Base-by-base conservation (phyloP, 257 asterid species). In the Ophiorrhiza pumila region DNA sequence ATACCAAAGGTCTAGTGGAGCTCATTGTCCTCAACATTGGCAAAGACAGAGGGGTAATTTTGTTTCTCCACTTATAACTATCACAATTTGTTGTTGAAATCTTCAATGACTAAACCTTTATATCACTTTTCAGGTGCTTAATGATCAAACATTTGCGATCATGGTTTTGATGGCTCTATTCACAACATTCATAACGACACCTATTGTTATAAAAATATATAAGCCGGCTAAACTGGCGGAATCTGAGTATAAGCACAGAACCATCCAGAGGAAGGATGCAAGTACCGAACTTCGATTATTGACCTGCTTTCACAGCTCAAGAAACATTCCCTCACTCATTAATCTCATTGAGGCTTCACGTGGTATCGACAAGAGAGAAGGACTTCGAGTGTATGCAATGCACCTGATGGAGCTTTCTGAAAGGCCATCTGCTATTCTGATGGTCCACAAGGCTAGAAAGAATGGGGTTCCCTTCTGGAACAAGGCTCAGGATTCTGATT, bases 171-270 rank as follows among this genome's bases (percentile, higher is more conserved):
- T 86, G 94, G 94, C 90, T 9, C 49, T 88, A 50, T 83, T 86
- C 87, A 88, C 94, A 0, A 84, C 94, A 5, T 86, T 86, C 63
- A 83, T 88, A 7, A 88, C 90, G 0, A 88, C 91, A 0, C 94
- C 94, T 0, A 62, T 71, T 0, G 91, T 86, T 0, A 64, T 75
- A 25, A 69, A 82, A 10, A 55, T 81, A 20, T 88, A 86, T 77
- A 84, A 81, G 79, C 94, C 94, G 0, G 91, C 91, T 4, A 79
- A 82, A 17, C 43, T 72, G 63, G 85, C 87, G 1, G 63, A 0
- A 47, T 14, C 80, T 0, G 80, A 78, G 7, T 86, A 84, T 82
- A 86, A 83, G 68, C 72, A 84, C 74, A 62, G 86, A 41, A 86
- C 83, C 0, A 80, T 88, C 4, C 83, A 86, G 61, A 68, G 87